Conservation (phyloP, 2,329 filamentous ascomycete species). For the Fusarium begoniae region DNA sequence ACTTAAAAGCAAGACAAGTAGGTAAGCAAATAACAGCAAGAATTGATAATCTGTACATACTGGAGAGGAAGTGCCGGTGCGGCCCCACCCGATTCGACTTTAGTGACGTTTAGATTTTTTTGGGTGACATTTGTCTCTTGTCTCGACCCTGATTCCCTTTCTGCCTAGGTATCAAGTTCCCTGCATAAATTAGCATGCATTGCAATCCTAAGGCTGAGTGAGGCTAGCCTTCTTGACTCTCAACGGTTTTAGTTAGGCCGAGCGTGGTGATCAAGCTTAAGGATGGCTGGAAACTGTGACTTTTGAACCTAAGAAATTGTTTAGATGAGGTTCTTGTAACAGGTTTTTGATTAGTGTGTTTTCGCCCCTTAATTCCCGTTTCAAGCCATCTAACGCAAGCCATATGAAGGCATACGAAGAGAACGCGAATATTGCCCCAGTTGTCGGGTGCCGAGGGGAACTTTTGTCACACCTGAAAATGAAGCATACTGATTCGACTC, state of each 20-base stretch:
- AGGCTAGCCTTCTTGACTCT: neutral
- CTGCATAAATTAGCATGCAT: neutral
- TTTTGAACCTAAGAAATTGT: neutral
- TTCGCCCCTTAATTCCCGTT: neutral
- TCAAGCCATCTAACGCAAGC: neutral
- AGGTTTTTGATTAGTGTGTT: neutral
- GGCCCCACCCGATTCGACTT: slow-evolving; percentile 18
- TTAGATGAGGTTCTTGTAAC: neutral
- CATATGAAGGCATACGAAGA: neutral
- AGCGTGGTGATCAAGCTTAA: neutral
- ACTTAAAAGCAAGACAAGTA: neutral
- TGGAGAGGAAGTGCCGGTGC: slow-evolving; percentile 11
- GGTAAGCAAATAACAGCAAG: neutral
- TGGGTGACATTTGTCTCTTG: neutral
- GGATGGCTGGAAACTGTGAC: neutral
- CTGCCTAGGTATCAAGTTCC: neutral
- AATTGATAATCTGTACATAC: neutral
- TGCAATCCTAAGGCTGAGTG: slow-evolving; percentile 3
- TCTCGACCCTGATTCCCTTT: neutral
- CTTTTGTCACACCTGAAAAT: slow-evolving; percentile 6
- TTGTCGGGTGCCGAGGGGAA: neutral
- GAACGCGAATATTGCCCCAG: neutral
- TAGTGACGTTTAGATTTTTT: slow-evolving; percentile 30
- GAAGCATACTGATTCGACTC: neutral
- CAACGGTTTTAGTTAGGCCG: neutral